Evolutionary conservation across 2,329 filamentous ascomycete genomes (phyloP), one percentile per base, ranked within the genome.

Genomic region (Beauveria australis): DNA sequence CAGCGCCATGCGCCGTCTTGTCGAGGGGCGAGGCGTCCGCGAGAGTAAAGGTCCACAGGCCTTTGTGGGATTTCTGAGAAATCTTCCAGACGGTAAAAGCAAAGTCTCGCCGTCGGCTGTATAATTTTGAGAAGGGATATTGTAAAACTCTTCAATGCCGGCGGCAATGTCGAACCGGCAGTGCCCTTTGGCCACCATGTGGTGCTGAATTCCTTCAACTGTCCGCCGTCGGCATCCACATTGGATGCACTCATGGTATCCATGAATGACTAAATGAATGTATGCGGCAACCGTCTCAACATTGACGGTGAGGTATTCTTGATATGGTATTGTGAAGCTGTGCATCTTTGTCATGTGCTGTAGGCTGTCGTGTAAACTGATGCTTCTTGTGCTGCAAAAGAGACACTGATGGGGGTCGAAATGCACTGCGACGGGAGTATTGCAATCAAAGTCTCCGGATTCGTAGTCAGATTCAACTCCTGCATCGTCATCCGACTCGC

Each of bases 261-360:
- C 74, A n/a, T 73, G 76, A 24, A 83, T 76, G 53, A 83, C 69
- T 4, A 81, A 71, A 60, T 78, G 74, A 1, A 83, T 67, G 56
- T 82, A 82, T 24, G 69, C 65, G 14, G 82, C 67, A 1, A 84
- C 67, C 0, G 77, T 76, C 48, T 77, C 76, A 1, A 76, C 62
- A 46, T 82, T 77, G 4, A 81, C 76, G 0, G 71, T 64, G 1
- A 84, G 68, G 9, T 72, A 66, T 1, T 75, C 66, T 52, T 65
- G 70, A 40, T 75, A 67, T 1, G 75, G 76, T 16, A 82, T 67
- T 47, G 74, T 72, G 33, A 84, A 73, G 55, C 78, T 73, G 65
- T 84, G 81, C 3, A 69, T 60, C 28, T 72, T 72, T 43, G 72
- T 73, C 81, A 84, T 84, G 68, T 84, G 81, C 1, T 60, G 52